Conservation (phyloP, 345 rosid genomes). For the Brassica napus region Da-Ae NC_063434.1:7118501-7119000, state of each 20-base stretch:
- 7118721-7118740: background rate
- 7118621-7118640: too few species aligned
- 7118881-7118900: background rate
- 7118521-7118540: background rate
- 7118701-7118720: too few species aligned
- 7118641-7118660: too few species aligned
- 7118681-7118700: too few species aligned
- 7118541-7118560: too few species aligned
- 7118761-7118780: background rate
- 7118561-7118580: too few species aligned
- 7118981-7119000: background rate
- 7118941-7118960: background rate
- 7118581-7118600: too few species aligned
- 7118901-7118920: background rate
- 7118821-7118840: background rate
- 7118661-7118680: too few species aligned
- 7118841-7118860: background rate
- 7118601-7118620: too few species aligned
- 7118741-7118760: too few species aligned
- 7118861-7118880: background rate
- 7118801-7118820: background rate
- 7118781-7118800: background rate
- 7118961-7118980: background rate
- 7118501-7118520: background rate
- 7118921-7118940: background rate